These are phyloP conservation scores for Colletotrichum kahawae DNA, from an alignment of 2,329 filamentous ascomycete genomes.

Conservation along the genomic window DNA sequence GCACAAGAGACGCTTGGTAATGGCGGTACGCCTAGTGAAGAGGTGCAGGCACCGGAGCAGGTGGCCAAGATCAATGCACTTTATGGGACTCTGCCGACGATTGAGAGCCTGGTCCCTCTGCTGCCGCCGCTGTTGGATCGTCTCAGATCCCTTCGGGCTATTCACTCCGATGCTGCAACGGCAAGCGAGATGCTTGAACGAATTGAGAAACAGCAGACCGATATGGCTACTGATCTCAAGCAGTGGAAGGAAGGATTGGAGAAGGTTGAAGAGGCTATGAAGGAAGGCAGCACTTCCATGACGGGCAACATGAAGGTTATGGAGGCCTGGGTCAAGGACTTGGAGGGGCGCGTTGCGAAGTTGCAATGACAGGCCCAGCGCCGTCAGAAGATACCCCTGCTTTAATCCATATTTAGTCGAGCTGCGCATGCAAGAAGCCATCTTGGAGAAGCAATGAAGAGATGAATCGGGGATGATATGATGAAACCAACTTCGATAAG, in stretches of 20 bases:
- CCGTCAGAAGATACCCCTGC: constrained; percentile 40
- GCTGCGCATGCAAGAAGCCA: not conserved
- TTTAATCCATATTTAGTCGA: not conserved
- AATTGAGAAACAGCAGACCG: constrained; percentile 79
- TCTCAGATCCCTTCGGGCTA: constrained; percentile 78
- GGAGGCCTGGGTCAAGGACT: constrained; percentile 84
- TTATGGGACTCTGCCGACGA: constrained; percentile 86
- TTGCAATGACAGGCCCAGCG: constrained; percentile 43
- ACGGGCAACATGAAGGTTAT: constrained; percentile 83
- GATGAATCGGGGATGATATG: not conserved
- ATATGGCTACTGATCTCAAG: constrained; percentile 83
- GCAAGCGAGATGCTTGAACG: constrained; percentile 79
- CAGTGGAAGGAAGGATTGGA: constrained; percentile 84
- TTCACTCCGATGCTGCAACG: constrained; percentile 86
- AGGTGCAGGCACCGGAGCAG: constrained; percentile 68
- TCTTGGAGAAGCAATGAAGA: not conserved
- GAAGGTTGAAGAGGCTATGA: constrained; percentile 78
- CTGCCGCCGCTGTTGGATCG: constrained; percentile 86
- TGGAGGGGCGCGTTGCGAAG: constrained; percentile 78
- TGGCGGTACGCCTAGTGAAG: constrained; percentile 45
- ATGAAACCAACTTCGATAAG: not conserved
- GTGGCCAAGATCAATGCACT: constrained; percentile 88
- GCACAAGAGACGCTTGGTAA: constrained; percentile 64
- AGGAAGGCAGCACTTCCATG: constrained; percentile 72
- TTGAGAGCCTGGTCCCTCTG: constrained; percentile 84